A percentile compares a stretch with the other conserved stretches of the same genome.
phyloP scores from a whole-genome alignment of 352 stramenopile species.

The Pythium plurisporium region DNA sequence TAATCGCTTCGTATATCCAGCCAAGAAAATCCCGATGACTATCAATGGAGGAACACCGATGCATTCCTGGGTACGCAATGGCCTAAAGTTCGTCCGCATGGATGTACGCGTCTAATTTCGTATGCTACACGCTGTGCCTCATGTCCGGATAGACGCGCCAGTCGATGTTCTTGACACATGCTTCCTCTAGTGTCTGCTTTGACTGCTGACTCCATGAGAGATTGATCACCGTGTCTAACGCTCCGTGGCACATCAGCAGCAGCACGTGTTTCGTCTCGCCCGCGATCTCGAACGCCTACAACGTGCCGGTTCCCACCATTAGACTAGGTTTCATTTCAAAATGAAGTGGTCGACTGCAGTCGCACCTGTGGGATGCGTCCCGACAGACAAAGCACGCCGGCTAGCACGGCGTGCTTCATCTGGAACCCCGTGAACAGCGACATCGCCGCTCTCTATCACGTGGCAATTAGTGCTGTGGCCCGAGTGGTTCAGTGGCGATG shows the following conservation, averaged over 20 bases:
- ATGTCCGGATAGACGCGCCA: slow-evolving; percentile 65
- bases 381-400: slow-evolving; percentile 66
- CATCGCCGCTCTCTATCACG: slow-evolving; percentile 77
- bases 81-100: no score
- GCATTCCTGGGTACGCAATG: slow-evolving; percentile 87
- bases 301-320: no score
- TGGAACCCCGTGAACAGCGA: slow-evolving; percentile 79
- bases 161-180: slow-evolving; percentile 45
- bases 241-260: slow-evolving; percentile 74
- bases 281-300: slow-evolving; percentile 46
- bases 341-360: slow-evolving; percentile 25
- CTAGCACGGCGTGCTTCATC: slow-evolving; percentile 39
- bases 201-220: slow-evolving; percentile 55
- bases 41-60: slow-evolving; percentile 94
- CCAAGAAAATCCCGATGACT: slow-evolving; percentile 65
- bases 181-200: slow-evolving; percentile 45
- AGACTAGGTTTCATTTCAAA: no score
- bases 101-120: no score
- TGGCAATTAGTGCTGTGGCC: neutral
- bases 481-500: no score
- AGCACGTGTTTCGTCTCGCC: slow-evolving; percentile 50
- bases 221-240: slow-evolving; percentile 48
- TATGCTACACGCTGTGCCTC: slow-evolving; percentile 56
- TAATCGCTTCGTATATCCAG: neutral
- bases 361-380: slow-evolving; percentile 66